phyloP scores from a whole-genome alignment of 2,329 filamentous ascomycete genomes.

The Penicillium brevicompactum region DNA sequence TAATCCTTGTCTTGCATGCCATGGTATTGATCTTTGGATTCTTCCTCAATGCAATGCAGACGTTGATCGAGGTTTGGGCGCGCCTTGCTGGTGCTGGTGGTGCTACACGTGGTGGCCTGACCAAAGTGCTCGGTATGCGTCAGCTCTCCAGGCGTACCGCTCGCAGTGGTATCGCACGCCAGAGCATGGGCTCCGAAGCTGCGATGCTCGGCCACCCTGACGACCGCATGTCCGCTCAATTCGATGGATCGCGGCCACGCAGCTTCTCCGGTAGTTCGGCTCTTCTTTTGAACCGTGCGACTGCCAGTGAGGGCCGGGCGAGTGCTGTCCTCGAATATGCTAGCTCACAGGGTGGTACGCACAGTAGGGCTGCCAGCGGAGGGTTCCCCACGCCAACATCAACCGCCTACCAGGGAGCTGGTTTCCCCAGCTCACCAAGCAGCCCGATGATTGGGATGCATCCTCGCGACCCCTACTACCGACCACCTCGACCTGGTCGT shows the following conservation, averaged over 20 bases:
- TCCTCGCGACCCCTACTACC: constrained; percentile 79
- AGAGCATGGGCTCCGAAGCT: constrained; percentile 79
- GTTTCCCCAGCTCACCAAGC: constrained; percentile 47
- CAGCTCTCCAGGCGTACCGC: constrained; percentile 76
- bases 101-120: constrained; percentile 76
- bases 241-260: constrained; percentile 56
- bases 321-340: constrained; percentile 59
- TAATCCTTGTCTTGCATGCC: constrained; percentile 82
- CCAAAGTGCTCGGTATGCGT: constrained; percentile 86
- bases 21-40: constrained; percentile 87
- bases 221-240: constrained; percentile 61
- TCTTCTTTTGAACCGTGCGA: constrained; percentile 58
- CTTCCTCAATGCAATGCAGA: constrained; percentile 88
- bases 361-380: constrained; percentile 61
- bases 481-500: constrained; percentile 73
- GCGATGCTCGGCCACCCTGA: constrained; percentile 75
- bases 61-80: constrained; percentile 83
- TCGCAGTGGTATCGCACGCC: constrained; percentile 67
- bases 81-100: constrained; percentile 78
- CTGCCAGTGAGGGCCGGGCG: constrained; percentile 46
- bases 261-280: constrained; percentile 66
- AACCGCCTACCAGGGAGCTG: constrained; percentile 69
- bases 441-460: constrained; percentile 50
- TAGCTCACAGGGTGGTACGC: constrained; percentile 47
- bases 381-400: constrained; percentile 71